A percentile compares a stretch with the other conserved stretches of the same genome.
phyloP scores from a whole-genome alignment of 2,329 filamentous ascomycete genomes.

The Verticillium tricorpus region DNA sequence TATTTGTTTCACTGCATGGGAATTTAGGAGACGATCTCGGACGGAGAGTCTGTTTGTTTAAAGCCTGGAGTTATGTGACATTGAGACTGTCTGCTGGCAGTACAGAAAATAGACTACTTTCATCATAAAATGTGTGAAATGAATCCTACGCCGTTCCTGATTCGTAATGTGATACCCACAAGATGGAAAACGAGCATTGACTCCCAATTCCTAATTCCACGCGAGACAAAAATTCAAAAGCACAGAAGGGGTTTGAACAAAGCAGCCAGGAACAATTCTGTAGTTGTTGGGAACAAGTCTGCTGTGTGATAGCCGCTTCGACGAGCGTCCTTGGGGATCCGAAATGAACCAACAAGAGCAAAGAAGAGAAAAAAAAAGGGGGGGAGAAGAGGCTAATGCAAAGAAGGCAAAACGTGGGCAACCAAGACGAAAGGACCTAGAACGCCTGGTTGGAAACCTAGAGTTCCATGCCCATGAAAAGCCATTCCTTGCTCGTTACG shows the following conservation, averaged over 20 bases:
- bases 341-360: not conserved
- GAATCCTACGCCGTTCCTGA: not conserved
- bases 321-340: not conserved
- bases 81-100: not conserved
- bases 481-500: conserved; percentile 71
- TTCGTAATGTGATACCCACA: conserved; percentile 5
- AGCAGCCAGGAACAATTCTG: conserved; percentile 1
- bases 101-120: not conserved
- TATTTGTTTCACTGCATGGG: not conserved
- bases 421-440: not conserved
- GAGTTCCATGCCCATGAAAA: conserved; percentile 85
- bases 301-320: not conserved
- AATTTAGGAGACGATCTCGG: not conserved
- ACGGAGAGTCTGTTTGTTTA: not conserved
- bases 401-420: not conserved
- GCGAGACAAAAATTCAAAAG: conserved; percentile 6
- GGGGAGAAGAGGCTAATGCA: no score
- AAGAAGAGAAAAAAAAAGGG: not conserved
- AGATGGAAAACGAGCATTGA: conserved; percentile 10
- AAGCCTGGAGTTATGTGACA: not conserved
- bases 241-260: not conserved
- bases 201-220: conserved; percentile 6
- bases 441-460: conserved; percentile 31
- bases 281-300: not conserved
- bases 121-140: not conserved